Evolutionary conservation across 1,284 basidiomycete genomes (phyloP).

Genomic region (Ustilago cynodontis): DNA sequence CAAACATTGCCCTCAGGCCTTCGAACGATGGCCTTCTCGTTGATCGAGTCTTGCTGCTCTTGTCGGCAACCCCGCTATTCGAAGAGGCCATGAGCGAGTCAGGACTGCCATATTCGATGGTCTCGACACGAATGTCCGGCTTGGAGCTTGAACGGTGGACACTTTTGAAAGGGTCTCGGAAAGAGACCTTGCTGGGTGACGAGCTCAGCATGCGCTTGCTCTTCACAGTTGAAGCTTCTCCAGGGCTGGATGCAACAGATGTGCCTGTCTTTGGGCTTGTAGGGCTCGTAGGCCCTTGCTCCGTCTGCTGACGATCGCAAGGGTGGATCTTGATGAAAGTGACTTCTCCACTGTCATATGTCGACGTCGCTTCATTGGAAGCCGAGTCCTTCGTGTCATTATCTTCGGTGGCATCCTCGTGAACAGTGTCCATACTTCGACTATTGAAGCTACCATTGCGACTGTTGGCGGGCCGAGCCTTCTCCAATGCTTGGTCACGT

Average conservation of each 20-base stretch:
- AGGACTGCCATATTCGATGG: conserved; percentile 24
- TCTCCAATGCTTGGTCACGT: conserved; percentile 18
- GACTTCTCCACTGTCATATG: conserved; percentile 4
- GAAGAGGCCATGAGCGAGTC: conserved; percentile 11
- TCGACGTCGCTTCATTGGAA: neutral
- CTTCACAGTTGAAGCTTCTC: neutral
- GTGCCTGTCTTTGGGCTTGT: conserved; percentile 8
- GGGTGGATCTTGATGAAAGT: conserved; percentile 19
- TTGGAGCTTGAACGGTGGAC: conserved; percentile 1
- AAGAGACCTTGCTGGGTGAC: conserved; percentile 14
- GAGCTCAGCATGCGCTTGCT: neutral
- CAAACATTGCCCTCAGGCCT: conserved; percentile 30
- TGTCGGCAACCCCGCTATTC: neutral
- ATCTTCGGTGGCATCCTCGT: conserved; percentile 22
- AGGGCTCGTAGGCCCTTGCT: neutral
- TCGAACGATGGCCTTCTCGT: conserved; percentile 26
- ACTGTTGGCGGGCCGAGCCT: neutral
- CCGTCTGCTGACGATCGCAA: conserved; percentile 1
- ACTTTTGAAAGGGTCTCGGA: conserved; percentile 32
- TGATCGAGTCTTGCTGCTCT: conserved; percentile 8
- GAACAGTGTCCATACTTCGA: conserved; percentile 27
- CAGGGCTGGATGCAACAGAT: neutral
- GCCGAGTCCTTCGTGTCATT: neutral
- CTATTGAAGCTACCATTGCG: conserved; percentile 15
- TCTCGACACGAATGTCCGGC: conserved; percentile 14